These are phyloP conservation scores for Fabrea salina DNA, from an alignment of 169 alveolate species.

Conservation along the genomic window DNA sequence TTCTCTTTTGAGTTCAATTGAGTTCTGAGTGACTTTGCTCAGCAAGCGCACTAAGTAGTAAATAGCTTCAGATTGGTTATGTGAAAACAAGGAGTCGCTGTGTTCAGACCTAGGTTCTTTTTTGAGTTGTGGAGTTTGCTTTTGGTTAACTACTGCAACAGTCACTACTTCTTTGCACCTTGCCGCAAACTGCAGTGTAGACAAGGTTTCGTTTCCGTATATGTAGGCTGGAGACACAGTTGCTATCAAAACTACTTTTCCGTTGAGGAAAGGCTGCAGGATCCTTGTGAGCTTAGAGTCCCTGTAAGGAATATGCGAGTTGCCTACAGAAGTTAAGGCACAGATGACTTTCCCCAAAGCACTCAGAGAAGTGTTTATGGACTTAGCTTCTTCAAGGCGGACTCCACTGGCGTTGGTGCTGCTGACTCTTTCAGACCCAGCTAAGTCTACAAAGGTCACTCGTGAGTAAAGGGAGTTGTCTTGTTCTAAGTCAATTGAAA, in stretches of 20 bases:
- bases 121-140: not conserved
- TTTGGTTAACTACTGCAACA: not conserved
- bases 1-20: conserved; percentile 12
- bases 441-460: conserved; percentile 67
- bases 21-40: not conserved
- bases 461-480: conserved; percentile 12
- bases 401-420: conserved; percentile 65
- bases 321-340: conserved; percentile 4
- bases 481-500: conserved; percentile 39
- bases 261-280: conserved; percentile 48
- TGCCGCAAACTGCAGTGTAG: conserved; percentile 85
- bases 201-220: conserved; percentile 76
- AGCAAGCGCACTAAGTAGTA: conserved; percentile 1
- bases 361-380: conserved; percentile 62
- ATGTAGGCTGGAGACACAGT: conserved; percentile 70
- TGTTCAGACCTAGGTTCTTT: not conserved
- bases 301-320: conserved; percentile 51
- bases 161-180: conserved; percentile 19
- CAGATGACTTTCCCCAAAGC: conserved; percentile 35
- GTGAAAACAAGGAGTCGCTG: not conserved
- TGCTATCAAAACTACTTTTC: conserved; percentile 76
- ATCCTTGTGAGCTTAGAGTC: conserved; percentile 55
- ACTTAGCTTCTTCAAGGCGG: conserved; percentile 67
- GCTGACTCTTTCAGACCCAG: conserved; percentile 66
- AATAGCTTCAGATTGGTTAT: conserved; percentile 4